These are phyloP conservation scores for Pseudogymnoascus verrucosus DNA, from an alignment of 2,329 filamentous ascomycete genomes.

Conservation along the genomic window DNA sequence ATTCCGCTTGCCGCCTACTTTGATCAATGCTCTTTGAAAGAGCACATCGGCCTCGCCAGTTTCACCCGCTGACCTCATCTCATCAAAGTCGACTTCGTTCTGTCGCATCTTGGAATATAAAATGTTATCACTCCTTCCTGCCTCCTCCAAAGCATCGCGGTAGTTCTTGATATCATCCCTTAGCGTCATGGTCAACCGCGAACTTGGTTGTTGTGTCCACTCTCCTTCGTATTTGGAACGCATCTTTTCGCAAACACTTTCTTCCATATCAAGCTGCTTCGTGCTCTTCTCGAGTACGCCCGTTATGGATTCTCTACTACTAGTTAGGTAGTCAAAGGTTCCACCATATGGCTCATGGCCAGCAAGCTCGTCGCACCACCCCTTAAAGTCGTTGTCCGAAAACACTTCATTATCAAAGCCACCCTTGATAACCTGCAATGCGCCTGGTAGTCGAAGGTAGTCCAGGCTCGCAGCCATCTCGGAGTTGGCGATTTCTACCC, in stretches of 20 bases:
- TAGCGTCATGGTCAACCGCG: slow-evolving; percentile 77
- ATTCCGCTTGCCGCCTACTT: slow-evolving; percentile 56
- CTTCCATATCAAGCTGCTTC: slow-evolving; percentile 92
- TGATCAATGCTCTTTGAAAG: slow-evolving; percentile 79
- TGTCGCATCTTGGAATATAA: slow-evolving; percentile 77
- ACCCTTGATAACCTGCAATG: slow-evolving; percentile 84
- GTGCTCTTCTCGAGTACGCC: slow-evolving; percentile 67
- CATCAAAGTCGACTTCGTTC: slow-evolving; percentile 82
- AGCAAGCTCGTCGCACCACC: slow-evolving; percentile 89
- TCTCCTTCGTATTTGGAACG: slow-evolving; percentile 90
- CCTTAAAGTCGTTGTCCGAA: slow-evolving; percentile 84
- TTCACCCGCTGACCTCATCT: slow-evolving; percentile 86
- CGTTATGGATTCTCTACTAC: slow-evolving; percentile 69
- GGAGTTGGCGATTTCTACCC: slow-evolving; percentile 83
- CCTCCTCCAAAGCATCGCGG: slow-evolving; percentile 81
- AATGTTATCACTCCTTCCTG: slow-evolving; percentile 75
- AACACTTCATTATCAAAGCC: slow-evolving; percentile 83
- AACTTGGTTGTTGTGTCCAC: slow-evolving; percentile 96
- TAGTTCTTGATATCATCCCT: slow-evolving; percentile 83
- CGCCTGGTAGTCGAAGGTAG: slow-evolving; percentile 82
- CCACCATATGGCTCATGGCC: slow-evolving; percentile 71
- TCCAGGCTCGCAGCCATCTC: slow-evolving; percentile 95
- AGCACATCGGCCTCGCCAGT: slow-evolving; percentile 79
- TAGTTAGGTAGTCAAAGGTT: slow-evolving; percentile 71
- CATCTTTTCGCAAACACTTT: slow-evolving; percentile 99